phyloP scores from a whole-genome alignment of 495 filamentous ascomycete genomes.

The Penicillium coffeae region DNA sequence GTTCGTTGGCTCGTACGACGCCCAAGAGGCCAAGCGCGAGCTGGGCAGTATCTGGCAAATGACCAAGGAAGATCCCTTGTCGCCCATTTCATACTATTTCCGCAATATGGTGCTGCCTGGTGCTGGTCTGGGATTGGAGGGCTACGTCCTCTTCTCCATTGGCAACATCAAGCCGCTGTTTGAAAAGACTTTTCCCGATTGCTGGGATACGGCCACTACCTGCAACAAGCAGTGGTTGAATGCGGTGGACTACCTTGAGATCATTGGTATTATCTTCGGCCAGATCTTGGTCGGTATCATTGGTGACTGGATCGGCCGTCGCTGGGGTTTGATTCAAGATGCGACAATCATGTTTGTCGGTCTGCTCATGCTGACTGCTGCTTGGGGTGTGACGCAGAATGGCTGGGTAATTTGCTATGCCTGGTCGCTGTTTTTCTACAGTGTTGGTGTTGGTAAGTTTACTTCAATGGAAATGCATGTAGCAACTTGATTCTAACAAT shows the following conservation, averaged over 20 bases:
- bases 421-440: slow-evolving; percentile 87
- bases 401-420: slow-evolving; percentile 93
- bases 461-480: background rate
- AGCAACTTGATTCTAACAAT: slow-evolving; percentile 6
- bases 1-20: slow-evolving; percentile 69
- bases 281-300: slow-evolving; percentile 70
- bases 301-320: slow-evolving; percentile 68
- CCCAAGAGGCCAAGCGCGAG: slow-evolving; percentile 61
- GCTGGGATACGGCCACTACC: slow-evolving; percentile 62
- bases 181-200: slow-evolving; percentile 59
- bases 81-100: slow-evolving; percentile 77
- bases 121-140: slow-evolving; percentile 83
- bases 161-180: slow-evolving; percentile 82
- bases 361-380: slow-evolving; percentile 78
- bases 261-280: slow-evolving; percentile 84
- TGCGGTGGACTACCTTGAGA: slow-evolving; percentile 79
- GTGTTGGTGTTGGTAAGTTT: slow-evolving; percentile 71
- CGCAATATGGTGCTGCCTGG: slow-evolving; percentile 84
- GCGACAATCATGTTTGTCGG: slow-evolving; percentile 89
- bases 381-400: slow-evolving; percentile 77
- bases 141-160: slow-evolving; percentile 91
- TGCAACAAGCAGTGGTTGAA: slow-evolving; percentile 74
- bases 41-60: slow-evolving; percentile 64
- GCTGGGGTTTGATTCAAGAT: slow-evolving; percentile 91
- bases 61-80: slow-evolving; percentile 76